phyloP scores from a whole-genome alignment of 306 rosid species.

The Trifolium repens region DNA sequence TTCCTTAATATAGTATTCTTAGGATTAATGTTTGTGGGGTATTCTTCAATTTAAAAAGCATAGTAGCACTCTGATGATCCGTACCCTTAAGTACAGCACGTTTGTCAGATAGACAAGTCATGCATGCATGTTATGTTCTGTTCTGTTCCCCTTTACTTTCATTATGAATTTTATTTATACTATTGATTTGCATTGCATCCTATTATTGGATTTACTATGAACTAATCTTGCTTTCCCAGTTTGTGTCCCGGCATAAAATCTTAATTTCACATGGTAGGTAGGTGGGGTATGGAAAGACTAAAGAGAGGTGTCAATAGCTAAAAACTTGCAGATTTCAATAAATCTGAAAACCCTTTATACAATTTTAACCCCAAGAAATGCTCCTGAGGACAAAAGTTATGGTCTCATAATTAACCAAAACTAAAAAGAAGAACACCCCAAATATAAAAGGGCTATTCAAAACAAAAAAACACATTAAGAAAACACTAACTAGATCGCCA shows the following conservation, averaged over 20 bases:
- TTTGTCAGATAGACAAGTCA: conserved; percentile 20
- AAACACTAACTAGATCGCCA: neutral
- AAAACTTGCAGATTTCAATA: conserved; percentile 16
- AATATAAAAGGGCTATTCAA: conserved; percentile 31
- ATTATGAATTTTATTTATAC: neutral
- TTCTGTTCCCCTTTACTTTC: neutral
- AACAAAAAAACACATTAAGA: neutral
- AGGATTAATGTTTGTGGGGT: neutral
- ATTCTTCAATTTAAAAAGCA: conserved; percentile 6
- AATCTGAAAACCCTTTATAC: conserved; percentile 55
- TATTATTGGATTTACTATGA: neutral
- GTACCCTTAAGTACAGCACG: conserved; percentile 4
- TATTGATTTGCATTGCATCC: neutral
- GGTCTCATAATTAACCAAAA: conserved; percentile 37
- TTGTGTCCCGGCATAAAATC: conserved; percentile 14
- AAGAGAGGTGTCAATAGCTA: neutral
- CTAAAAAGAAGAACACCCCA: conserved; percentile 36
- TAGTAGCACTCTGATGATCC: neutral
- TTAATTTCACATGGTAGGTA: conserved; percentile 15
- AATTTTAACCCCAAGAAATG: conserved; percentile 44
- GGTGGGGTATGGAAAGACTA: neutral
- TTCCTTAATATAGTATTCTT: neutral
- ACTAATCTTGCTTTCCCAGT: neutral
- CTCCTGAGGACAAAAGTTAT: conserved; percentile 53
- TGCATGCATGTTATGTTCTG: neutral